A percentile compares a stretch with the other conserved stretches of the same genome.
Conservation (phyloP, 495 filamentous ascomycete species). For the Penicillium cosmopolitanum region DNA sequence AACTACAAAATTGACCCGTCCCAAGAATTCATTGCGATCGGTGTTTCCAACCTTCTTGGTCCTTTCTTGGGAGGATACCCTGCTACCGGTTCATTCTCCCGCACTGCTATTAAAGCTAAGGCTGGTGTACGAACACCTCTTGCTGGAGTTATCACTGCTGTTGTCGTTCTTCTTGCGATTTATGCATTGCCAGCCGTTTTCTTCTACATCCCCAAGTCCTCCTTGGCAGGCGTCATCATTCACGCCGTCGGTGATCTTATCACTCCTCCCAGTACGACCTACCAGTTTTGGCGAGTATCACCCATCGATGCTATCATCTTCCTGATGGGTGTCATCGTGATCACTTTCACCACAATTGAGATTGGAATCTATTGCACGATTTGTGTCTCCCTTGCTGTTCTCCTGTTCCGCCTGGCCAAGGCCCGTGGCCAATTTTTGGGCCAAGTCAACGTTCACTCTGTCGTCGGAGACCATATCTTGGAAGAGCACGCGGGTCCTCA, state of each 20-base stretch:
- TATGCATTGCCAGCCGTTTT: conserved; percentile 94
- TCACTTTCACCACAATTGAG: conserved; percentile 86
- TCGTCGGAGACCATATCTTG: conserved; percentile 77
- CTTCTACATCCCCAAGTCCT: conserved; percentile 88
- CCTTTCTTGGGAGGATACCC: conserved; percentile 95
- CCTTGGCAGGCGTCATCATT: conserved; percentile 93
- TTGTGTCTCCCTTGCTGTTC: conserved; percentile 68
- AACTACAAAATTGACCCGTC: conserved; percentile 98
- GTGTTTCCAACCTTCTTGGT: conserved; percentile 86
- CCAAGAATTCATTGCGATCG: conserved; percentile 95
- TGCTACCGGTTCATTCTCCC: conserved; percentile 96
- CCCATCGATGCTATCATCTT: conserved; percentile 92
- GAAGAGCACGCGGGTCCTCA: conserved; percentile 47
- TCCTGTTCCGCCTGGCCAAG: conserved; percentile 84
- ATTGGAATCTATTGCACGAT: conserved; percentile 91
- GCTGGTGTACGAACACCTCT: conserved; percentile 94
- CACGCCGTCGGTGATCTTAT: conserved; percentile 96
- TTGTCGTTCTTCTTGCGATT: conserved; percentile 90
- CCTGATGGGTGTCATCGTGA: conserved; percentile 93
- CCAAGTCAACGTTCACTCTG: conserved; percentile 84
- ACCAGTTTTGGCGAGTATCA: conserved; percentile 94
- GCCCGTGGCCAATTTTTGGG: conserved; percentile 88
- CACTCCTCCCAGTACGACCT: conserved; percentile 89
- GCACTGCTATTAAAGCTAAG: conserved; percentile 97
- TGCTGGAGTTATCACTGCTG: conserved; percentile 86